Evolutionary conservation across 257 asterid genomes (phyloP), one percentile per base, ranked within the genome.

Genomic region (Jacaranda copaia): DNA sequence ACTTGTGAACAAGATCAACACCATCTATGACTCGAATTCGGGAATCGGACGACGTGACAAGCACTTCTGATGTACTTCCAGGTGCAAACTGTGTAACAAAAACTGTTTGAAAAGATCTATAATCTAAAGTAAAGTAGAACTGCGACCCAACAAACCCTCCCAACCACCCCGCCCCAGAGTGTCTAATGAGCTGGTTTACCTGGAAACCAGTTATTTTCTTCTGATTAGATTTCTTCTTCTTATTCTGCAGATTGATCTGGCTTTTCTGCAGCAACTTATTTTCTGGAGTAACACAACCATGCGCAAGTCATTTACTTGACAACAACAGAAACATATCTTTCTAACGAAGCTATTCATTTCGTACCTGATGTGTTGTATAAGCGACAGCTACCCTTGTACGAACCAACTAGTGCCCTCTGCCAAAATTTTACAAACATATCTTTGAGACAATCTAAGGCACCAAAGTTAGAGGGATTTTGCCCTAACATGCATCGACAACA

Each of bases 201-300:
- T 96, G 98, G 85, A 96, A 93, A 76, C 99, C 98, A 19, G 99
- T 96, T 70, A 96, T 96, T 88, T 96, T 96, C 91, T 96, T 96
- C 85, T 87, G 96, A 82, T 91, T 97, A 75, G 97, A 84, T 81
- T 92, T 96, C 88, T 92, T 93, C 81, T 91, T 96, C 90, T 90
- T 96, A 73, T 90, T 96, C 89, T 89, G 98, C 83, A 96, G 87
- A 84, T 93, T 90, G 83, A 96, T 90, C 84, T 85, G 91, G 87
- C 83, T 75, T 84, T 88, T 88, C 64, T 85, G 91, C 85, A 81
- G 94, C 85, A 96, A 74, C 81, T 93, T 96, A 82, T 96, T 93
- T 42, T 90, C 99, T 96, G 88, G 73, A 75, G 69, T 0, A 81
- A 77, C 56, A 77, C 40, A 67, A 56, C 36, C 75, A 58, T 8